phyloP scores from a whole-genome alignment of 495 filamentous ascomycete genomes.

The Podospora appendiculata region DNA sequence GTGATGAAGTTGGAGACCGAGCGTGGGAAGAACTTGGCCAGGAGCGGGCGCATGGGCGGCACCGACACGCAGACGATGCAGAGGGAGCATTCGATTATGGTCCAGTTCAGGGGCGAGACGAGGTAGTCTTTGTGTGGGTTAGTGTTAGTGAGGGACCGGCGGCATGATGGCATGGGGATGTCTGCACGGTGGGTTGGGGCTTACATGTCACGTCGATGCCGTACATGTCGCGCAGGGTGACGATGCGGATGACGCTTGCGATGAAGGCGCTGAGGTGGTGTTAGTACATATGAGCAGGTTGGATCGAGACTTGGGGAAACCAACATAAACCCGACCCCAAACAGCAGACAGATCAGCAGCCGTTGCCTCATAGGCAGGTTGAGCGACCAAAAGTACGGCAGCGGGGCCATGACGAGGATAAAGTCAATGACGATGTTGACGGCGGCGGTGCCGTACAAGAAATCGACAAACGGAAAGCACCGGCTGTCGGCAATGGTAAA shows the following conservation, averaged over 20 bases:
- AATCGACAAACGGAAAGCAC: conserved; percentile 36
- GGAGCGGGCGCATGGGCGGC: conserved; percentile 19
- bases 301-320: background rate
- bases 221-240: conserved; percentile 8
- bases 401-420: conserved; percentile 35
- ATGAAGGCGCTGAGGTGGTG: conserved; percentile 13
- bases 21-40: conserved; percentile 6
- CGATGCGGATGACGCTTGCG: conserved; percentile 18
- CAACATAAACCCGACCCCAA: conserved; percentile 20
- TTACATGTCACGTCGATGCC: conserved; percentile 20
- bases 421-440: conserved; percentile 40
- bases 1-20: conserved; percentile 1
- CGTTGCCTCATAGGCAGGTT: conserved; percentile 16
- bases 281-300: background rate
- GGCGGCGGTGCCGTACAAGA: conserved; percentile 36
- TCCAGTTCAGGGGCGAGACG: conserved; percentile 22
- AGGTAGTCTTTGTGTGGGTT: conserved; percentile 11
- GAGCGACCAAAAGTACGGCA: conserved; percentile 34
- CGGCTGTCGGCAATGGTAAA: conserved; percentile 20
- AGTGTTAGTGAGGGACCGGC: conserved; percentile 6
- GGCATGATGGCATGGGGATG: no score
- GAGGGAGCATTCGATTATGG: conserved; percentile 21
- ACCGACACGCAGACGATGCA: conserved; percentile 24
- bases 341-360: conserved; percentile 18
- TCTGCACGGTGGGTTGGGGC: no score